These are phyloP conservation scores for Artemisia annua DNA, from an alignment of 129 eudicot species.

Conservation along the genomic window DNA sequence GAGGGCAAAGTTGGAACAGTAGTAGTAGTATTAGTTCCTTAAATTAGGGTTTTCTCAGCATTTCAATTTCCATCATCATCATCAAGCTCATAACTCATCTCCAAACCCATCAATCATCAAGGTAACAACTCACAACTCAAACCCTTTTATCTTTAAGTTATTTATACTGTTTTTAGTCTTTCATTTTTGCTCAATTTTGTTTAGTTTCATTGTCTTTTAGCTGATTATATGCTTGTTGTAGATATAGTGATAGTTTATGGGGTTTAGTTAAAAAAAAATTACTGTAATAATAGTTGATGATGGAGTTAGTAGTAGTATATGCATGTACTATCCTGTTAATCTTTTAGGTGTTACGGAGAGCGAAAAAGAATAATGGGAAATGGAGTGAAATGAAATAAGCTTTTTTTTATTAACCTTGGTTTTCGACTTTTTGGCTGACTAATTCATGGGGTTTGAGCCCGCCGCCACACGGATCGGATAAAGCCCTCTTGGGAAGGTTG, in stretches of 20 bases:
- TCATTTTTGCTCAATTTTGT: neutral
- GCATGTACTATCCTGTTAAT: neutral
- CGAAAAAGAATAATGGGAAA: neutral
- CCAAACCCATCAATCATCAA: conserved; percentile 11
- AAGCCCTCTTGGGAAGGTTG: too few species aligned
- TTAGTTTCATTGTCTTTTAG: too few species aligned
- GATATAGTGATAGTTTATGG: too few species aligned
- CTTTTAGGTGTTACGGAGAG: neutral
- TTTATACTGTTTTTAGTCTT: neutral
- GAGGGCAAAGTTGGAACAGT: conserved; percentile 24
- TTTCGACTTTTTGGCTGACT: too few species aligned
- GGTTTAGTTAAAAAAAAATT: too few species aligned
- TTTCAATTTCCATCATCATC: neutral
- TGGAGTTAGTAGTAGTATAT: conserved; percentile 3
- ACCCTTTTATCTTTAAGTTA: neutral
- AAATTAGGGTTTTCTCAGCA: conserved; percentile 26
- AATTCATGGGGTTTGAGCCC: too few species aligned
- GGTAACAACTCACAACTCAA: conserved; percentile 18
- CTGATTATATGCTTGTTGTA: too few species aligned
- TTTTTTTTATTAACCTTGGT: neutral
- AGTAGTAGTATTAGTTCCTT: neutral
- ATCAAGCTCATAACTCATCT: neutral
- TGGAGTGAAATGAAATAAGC: neutral
- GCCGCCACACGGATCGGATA: too few species aligned
- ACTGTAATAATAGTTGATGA: neutral